Evolutionary conservation across 148 eudicot species (phyloP).

Genomic region (Chenopodium formosanum): DNA sequence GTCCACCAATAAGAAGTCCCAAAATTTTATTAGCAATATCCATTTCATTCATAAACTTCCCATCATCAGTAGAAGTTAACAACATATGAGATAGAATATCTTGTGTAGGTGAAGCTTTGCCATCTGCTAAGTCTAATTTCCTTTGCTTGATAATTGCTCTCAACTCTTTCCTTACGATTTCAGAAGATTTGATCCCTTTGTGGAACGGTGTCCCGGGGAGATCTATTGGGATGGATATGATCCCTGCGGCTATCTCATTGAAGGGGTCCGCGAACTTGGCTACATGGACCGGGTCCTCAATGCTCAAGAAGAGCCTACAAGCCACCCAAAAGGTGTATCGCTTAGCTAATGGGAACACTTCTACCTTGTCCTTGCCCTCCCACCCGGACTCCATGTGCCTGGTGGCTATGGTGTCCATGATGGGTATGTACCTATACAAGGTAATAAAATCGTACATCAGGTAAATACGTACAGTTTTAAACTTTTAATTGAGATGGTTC

Average conservation of each 20-base stretch:
- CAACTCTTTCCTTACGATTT: conserved; percentile 23
- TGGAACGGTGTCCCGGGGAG: conserved; percentile 36
- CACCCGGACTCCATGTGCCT: conserved; percentile 30
- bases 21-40: conserved; percentile 36
- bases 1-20: conserved; percentile 31
- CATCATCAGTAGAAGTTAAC: conserved; percentile 18
- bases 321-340: conserved; percentile 37
- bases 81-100: conserved; percentile 31
- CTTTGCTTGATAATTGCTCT: conserved; percentile 29
- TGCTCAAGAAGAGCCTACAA: conserved; percentile 36
- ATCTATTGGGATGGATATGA: conserved; percentile 31
- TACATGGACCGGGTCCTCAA: conserved; percentile 27
- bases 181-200: conserved; percentile 24
- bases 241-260: conserved; percentile 16
- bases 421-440: conserved; percentile 24
- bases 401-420: conserved; percentile 35
- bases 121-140: conserved; percentile 28
- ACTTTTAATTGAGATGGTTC: too few species aligned
- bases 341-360: conserved; percentile 31
- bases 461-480: too few species aligned
- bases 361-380: conserved; percentile 22
- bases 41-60: conserved; percentile 26
- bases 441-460: too few species aligned
- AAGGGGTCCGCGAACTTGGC: conserved; percentile 23
- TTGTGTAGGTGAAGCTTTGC: conserved; percentile 11